These are phyloP conservation scores for Dalechampia spathulata DNA, from an alignment of 441 rosid species.

Conservation along the genomic window DNA sequence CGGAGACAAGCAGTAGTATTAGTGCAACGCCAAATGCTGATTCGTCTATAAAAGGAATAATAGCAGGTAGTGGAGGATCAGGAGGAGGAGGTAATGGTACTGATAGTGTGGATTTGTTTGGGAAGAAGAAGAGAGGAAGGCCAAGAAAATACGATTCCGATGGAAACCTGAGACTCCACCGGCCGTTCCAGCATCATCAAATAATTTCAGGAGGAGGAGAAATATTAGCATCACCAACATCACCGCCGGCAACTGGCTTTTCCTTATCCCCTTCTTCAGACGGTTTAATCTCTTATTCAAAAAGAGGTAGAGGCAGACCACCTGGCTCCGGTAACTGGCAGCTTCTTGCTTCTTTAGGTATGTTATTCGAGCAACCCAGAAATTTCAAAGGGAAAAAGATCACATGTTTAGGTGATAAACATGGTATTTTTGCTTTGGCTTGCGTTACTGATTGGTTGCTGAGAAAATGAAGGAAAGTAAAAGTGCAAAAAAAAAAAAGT, in stretches of 20 bases:
- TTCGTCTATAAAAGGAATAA: not conserved
- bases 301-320: conserved; percentile 33
- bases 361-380: conserved; percentile 10
- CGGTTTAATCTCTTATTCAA: conserved; percentile 19
- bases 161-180: conserved; percentile 32
- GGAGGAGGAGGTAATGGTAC: conserved; percentile 7
- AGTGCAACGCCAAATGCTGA: not conserved
- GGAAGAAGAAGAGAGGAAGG: conserved; percentile 47
- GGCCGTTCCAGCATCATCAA: not conserved
- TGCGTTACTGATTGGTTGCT: conserved; percentile 19
- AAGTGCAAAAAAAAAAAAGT: not conserved
- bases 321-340: conserved; percentile 43
- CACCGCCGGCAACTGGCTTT: conserved; percentile 26
- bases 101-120: conserved; percentile 16
- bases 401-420: no score
- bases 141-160: conserved; percentile 43
- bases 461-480: conserved; percentile 22
- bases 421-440: not conserved
- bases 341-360: conserved; percentile 50
- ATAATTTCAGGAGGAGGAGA: no score
- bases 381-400: no score
- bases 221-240: not conserved
- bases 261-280: conserved; percentile 21
- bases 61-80: conserved; percentile 5
- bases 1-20: not conserved